A percentile compares a stretch with the other conserved stretches of the same genome.
phyloP scores from a whole-genome alignment of 805 yeast genomes.

The Metschnikowia colocasiae region DNA sequence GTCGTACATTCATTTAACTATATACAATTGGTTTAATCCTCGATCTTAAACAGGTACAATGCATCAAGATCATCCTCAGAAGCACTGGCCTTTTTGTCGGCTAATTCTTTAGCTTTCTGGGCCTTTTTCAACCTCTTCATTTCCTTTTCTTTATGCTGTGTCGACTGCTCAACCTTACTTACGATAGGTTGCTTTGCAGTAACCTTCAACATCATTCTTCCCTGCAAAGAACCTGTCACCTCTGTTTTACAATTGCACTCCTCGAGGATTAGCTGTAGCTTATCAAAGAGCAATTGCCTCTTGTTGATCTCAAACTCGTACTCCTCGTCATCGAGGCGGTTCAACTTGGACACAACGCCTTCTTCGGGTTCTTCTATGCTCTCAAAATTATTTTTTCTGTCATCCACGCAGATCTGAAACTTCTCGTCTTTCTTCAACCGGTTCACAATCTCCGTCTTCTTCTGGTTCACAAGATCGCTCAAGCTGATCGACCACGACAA shows the following conservation, averaged over 20 bases:
- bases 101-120: constrained; percentile 17
- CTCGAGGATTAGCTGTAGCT: constrained; percentile 25
- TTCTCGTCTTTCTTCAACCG: constrained; percentile 44
- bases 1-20: not conserved
- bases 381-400: constrained; percentile 17
- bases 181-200: constrained; percentile 7
- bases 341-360: constrained; percentile 2
- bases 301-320: constrained; percentile 20
- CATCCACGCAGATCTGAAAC: constrained; percentile 27
- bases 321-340: constrained; percentile 12
- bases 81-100: constrained; percentile 17
- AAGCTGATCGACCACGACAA: constrained; percentile 56
- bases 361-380: constrained; percentile 16
- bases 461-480: constrained; percentile 51
- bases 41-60: constrained; percentile 39
- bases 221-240: constrained; percentile 26
- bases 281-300: constrained; percentile 28
- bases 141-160: constrained; percentile 16
- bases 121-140: constrained; percentile 16
- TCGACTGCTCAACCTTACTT: constrained; percentile 2
- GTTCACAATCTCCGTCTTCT: constrained; percentile 45
- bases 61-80: constrained; percentile 35
- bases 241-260: constrained; percentile 30
- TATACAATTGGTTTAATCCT: constrained; percentile 23
- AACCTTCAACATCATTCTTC: constrained; percentile 23